Evolutionary conservation across 331 rosid genomes (phyloP).

Genomic region (Telfairia occidentalis): DNA sequence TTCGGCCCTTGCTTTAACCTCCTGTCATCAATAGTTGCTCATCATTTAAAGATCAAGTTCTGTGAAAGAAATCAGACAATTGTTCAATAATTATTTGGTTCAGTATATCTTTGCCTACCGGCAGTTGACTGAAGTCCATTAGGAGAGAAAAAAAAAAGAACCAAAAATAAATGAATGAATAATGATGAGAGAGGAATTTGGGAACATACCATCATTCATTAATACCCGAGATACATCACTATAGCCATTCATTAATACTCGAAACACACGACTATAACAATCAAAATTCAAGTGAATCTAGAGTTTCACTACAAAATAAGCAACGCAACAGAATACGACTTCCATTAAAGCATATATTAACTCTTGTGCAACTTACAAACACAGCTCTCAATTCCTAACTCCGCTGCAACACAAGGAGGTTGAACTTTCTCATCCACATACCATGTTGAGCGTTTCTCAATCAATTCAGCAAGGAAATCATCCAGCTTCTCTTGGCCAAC

Average conservation of each 20-base stretch:
- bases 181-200: background rate
- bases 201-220: background rate
- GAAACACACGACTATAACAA: background rate
- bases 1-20: background rate
- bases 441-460: constrained; percentile 28
- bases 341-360: background rate
- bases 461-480: constrained; percentile 33
- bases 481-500: constrained; percentile 40
- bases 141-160: background rate
- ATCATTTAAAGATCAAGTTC: background rate
- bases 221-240: background rate
- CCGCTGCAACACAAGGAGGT: constrained; percentile 40
- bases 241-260: background rate
- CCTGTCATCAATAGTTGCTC: background rate
- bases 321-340: background rate
- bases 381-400: constrained; percentile 27
- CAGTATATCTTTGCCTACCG: background rate
- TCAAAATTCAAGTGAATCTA: background rate
- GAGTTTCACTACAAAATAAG: constrained; percentile 5
- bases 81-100: background rate
- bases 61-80: background rate
- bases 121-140: background rate
- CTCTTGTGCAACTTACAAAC: constrained; percentile 24
- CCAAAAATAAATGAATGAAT: background rate
- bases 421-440: constrained; percentile 13